phyloP scores from a whole-genome alignment of 2,329 filamentous ascomycete genomes.

The Cercospora nicotianae region DNA sequence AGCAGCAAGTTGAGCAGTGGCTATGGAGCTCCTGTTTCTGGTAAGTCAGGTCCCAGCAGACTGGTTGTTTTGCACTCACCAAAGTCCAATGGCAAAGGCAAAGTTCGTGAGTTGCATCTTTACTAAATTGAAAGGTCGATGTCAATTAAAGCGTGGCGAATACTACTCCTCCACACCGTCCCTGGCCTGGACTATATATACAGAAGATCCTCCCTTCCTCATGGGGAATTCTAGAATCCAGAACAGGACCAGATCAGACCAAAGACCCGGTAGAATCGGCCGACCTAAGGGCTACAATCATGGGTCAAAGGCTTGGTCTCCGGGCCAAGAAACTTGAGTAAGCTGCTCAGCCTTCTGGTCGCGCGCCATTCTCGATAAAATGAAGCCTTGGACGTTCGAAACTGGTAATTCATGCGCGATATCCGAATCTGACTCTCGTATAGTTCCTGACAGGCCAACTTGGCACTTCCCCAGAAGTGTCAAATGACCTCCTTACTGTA shows the following conservation, averaged over 20 bases:
- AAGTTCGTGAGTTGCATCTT: neutral
- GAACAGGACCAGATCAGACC: neutral
- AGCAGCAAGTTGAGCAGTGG: neutral
- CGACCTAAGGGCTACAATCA: neutral
- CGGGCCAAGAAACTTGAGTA: neutral
- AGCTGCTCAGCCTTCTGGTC: neutral
- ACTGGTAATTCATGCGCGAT: neutral
- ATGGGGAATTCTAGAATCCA: neutral
- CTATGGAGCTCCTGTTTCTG: neutral
- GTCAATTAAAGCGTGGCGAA: too few species aligned
- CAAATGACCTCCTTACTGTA: neutral
- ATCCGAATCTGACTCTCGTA: neutral
- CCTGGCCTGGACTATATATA: neutral
- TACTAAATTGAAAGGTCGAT: too few species aligned
- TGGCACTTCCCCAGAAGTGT: neutral
- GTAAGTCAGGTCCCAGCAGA: neutral
- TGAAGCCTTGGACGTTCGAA: neutral
- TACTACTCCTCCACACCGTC: neutral
- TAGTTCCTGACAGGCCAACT: neutral
- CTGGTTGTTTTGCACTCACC: neutral
- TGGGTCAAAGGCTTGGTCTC: neutral
- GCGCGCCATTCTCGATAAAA: neutral
- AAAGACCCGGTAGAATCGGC: neutral
- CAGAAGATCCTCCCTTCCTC: neutral
- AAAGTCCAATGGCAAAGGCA: neutral